Evolutionary conservation across 495 filamentous ascomycete genomes (phyloP).

Genomic region (Podospora conica): DNA sequence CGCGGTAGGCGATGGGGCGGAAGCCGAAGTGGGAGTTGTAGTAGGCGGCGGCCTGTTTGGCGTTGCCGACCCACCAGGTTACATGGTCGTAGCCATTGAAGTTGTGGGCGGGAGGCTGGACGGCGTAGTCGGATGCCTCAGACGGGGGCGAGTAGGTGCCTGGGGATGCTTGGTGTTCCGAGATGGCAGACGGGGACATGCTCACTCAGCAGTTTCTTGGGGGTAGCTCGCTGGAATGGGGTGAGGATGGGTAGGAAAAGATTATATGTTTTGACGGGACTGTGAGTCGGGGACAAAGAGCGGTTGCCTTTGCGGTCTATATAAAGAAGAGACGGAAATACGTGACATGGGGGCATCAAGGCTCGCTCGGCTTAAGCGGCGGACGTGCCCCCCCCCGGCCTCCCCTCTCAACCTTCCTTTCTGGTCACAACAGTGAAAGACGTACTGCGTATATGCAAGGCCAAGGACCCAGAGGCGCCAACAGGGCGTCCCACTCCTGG

Average conservation of each 20-base stretch:
- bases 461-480: not conserved
- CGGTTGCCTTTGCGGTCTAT: not conserved
- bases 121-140: constrained; percentile 37
- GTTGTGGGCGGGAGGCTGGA: constrained; percentile 40
- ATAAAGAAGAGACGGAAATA: not conserved
- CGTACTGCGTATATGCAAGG: not conserved
- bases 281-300: not conserved
- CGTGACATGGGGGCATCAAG: not conserved
- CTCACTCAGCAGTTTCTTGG: constrained; percentile 20
- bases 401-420: not conserved
- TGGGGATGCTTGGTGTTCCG: constrained; percentile 37
- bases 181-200: constrained; percentile 72
- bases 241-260: not conserved
- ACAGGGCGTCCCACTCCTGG: not conserved
- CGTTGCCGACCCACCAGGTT: constrained; percentile 92
- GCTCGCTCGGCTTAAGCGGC: not conserved
- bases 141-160: constrained; percentile 35
- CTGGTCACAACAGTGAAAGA: not conserved
- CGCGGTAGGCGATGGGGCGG: constrained; percentile 69
- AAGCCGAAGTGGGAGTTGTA: constrained; percentile 84
- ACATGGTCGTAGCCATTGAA: constrained; percentile 85
- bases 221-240: not conserved
- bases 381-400: not conserved
- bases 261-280: not conserved
- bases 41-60: constrained; percentile 83